A percentile compares a stretch with the other conserved stretches of the same genome.
These are phyloP conservation scores for Gossypium schwendimanii DNA, from an alignment of 441 rosid genomes.

Conservation along the genomic window DNA sequence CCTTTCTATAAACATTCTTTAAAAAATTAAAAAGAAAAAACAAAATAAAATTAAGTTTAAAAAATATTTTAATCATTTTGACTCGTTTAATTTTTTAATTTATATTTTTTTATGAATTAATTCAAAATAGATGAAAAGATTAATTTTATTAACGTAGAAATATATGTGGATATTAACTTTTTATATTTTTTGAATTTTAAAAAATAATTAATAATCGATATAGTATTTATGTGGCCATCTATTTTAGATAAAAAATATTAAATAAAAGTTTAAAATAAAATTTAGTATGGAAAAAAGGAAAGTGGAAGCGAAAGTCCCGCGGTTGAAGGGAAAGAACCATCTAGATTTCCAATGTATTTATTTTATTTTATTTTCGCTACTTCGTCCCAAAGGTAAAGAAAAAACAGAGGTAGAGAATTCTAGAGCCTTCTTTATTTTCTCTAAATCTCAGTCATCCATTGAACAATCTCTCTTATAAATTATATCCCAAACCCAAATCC, in stretches of 20 bases:
- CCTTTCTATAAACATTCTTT: too few relatives aligned
- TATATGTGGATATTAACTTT: too few relatives aligned
- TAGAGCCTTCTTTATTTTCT: conserved; percentile 11
- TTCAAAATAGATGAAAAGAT: too few relatives aligned
- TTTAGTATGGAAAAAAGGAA: background rate
- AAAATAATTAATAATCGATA: too few relatives aligned
- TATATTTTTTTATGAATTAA: too few relatives aligned
- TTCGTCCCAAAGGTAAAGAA: background rate
- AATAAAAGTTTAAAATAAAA: background rate
- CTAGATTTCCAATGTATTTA: background rate
- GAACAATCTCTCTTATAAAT: background rate
- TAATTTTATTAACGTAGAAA: too few relatives aligned
- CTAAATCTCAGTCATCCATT: background rate
- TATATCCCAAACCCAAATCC: background rate
- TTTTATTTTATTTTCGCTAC: background rate
- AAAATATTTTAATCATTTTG: too few relatives aligned
- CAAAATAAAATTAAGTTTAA: too few relatives aligned
- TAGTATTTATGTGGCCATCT: too few relatives aligned
- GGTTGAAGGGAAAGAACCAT: background rate
- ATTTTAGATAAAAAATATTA: background rate
- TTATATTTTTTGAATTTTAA: too few relatives aligned
- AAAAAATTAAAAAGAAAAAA: too few relatives aligned
- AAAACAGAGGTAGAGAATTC: background rate
- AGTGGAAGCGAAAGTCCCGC: background rate
- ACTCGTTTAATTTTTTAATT: too few relatives aligned